phyloP scores from a whole-genome alignment of 306 rosid genomes.

The Arachis stenosperma region DNA sequence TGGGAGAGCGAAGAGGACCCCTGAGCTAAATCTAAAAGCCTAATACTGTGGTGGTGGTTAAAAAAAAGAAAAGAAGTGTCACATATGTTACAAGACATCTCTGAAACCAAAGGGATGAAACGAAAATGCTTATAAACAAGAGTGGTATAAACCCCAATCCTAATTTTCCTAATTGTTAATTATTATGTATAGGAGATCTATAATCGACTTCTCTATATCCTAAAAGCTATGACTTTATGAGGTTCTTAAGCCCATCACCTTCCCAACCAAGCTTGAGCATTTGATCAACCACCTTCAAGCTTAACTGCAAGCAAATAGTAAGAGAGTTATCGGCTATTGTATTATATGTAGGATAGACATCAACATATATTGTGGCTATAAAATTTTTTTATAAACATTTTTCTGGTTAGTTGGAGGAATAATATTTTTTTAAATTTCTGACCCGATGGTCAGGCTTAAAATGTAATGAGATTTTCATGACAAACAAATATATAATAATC shows the following conservation, averaged over 20 bases:
- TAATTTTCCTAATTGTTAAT: slow-evolving; percentile 43
- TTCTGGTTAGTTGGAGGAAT: slow-evolving; percentile 7
- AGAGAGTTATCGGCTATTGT: slow-evolving; percentile 39
- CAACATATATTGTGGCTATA: neutral
- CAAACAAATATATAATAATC: neutral
- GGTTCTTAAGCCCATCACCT: slow-evolving; percentile 78
- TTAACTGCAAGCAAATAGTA: slow-evolving; percentile 70
- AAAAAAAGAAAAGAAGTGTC: neutral
- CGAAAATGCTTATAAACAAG: slow-evolving; percentile 39
- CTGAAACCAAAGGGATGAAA: slow-evolving; percentile 36
- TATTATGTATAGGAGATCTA: slow-evolving; percentile 37
- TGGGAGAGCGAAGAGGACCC: slow-evolving; percentile 34
- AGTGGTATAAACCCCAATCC: slow-evolving; percentile 33
- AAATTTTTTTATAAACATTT: neutral
- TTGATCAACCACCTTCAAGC: slow-evolving; percentile 96
- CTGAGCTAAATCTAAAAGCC: slow-evolving; percentile 53
- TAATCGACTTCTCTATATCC: slow-evolving; percentile 37
- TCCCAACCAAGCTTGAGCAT: slow-evolving; percentile 99
- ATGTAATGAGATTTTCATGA: neutral
- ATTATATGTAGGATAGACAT: slow-evolving; percentile 17
- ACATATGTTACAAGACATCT: slow-evolving; percentile 58
- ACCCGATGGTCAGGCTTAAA: slow-evolving; percentile 4
- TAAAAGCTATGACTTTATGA: slow-evolving; percentile 68
- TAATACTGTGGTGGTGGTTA: slow-evolving; percentile 37
- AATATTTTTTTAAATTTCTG: neutral